Evolutionary conservation across 768 basidiomycete genomes (phyloP).

Genomic region (Termitomyces bulborhizus): DNA sequence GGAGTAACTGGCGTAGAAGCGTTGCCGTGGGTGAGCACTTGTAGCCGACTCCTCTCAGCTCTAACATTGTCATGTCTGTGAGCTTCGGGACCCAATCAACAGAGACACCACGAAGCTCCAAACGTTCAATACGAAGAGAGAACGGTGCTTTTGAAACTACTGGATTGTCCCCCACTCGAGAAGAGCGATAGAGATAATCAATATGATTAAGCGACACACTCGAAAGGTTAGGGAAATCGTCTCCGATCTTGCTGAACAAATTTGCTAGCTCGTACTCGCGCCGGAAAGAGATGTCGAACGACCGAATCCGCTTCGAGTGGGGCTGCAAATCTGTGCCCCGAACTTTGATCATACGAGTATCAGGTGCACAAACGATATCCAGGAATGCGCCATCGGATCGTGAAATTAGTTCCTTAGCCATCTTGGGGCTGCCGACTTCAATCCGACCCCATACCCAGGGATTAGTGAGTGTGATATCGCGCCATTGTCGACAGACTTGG

Average conservation of each 20-base stretch:
- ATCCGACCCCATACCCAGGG: constrained; percentile 9
- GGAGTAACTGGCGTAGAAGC: constrained; percentile 1
- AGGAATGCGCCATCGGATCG: neutral
- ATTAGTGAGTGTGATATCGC: no score
- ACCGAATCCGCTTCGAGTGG: neutral
- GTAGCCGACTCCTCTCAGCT: neutral
- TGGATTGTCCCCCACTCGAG: neutral
- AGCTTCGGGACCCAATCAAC: constrained; percentile 1
- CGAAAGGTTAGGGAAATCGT: constrained; percentile 2
- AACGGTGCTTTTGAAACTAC: neutral
- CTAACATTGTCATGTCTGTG: constrained; percentile 3
- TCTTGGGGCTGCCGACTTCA: constrained; percentile 1
- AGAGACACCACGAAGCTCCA: constrained; percentile 5
- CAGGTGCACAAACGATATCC: neutral
- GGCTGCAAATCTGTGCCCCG: constrained; percentile 2
- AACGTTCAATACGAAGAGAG: neutral
- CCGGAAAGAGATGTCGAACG: constrained; percentile 2
- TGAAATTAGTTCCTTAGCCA: constrained; percentile 4
- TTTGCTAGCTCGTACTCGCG: neutral
- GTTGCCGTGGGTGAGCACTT: neutral
- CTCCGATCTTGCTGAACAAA: constrained; percentile 6
- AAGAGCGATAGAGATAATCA: constrained; percentile 2
- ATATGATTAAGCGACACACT: constrained; percentile 5
- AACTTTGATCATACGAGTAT: constrained; percentile 1
- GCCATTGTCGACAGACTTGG: constrained; percentile 4